A percentile compares a stretch with the other conserved stretches of the same genome.
These are phyloP conservation scores for Colletotrichum graminicola DNA, from an alignment of 2,329 filamentous ascomycete species.

Conservation along the genomic window DNA sequence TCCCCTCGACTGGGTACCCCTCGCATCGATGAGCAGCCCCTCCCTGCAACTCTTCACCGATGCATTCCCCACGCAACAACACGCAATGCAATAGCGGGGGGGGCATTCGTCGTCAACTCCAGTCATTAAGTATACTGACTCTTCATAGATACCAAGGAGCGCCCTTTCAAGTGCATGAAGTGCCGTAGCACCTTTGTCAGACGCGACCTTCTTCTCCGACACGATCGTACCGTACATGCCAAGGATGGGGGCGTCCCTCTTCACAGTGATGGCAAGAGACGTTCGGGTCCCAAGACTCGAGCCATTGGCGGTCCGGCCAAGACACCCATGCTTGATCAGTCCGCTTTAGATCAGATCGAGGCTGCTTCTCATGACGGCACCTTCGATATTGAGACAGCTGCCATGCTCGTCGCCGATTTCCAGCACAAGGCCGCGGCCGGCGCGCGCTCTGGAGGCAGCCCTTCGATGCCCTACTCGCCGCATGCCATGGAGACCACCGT, in stretches of 20 bases:
- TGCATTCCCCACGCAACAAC: neutral
- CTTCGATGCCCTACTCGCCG: conserved; percentile 79
- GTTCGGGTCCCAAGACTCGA: conserved; percentile 77
- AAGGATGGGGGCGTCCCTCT: conserved; percentile 96
- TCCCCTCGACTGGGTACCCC: conserved; percentile 30
- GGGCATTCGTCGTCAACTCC: neutral
- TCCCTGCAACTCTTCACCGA: conserved; percentile 18
- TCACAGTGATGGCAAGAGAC: conserved; percentile 93
- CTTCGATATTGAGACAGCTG: conserved; percentile 96
- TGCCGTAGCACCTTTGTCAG: conserved; percentile 98
- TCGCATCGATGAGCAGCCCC: conserved; percentile 17
- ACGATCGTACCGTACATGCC: conserved; percentile 98
- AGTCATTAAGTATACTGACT: conserved; percentile 45
- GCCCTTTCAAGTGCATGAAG: conserved; percentile 98
- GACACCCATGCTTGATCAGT: conserved; percentile 84
- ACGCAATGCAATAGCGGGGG: neutral
- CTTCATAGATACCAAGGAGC: conserved; percentile 90
- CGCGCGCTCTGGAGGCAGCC: conserved; percentile 69
- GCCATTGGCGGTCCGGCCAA: conserved; percentile 77
- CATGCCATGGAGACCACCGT: conserved; percentile 82
- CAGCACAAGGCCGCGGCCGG: conserved; percentile 91
- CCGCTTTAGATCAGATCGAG: conserved; percentile 92
- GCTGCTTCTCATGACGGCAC: conserved; percentile 84
- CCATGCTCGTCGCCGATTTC: conserved; percentile 98
- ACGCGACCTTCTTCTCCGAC: conserved; percentile 93